Base-by-base conservation (phyloP, 164 flowering plant species). In the Aristolochia contorta region DNA sequence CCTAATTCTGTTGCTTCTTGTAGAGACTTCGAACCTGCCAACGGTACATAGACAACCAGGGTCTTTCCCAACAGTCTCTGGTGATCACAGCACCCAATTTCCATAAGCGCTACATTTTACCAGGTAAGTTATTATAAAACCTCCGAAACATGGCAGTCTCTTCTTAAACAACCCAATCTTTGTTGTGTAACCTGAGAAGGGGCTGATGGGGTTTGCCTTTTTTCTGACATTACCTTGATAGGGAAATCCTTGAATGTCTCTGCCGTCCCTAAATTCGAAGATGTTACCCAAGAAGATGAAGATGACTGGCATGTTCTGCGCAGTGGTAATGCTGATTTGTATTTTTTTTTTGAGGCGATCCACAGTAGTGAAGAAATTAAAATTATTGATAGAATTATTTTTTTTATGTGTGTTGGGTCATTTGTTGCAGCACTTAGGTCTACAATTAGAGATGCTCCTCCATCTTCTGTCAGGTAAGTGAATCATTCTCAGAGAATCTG, bases 11-110 rank as follows among this genome's bases (percentile, higher is more conserved):
- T 50, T 37, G 20, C 59, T 15, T 59, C 20, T 53, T 67, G 14
- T 74, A 92, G 98, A 84, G 96, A 64, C 60, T 92, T 33, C 68
- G 84, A 61, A 83, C 86, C 25, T 83, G 96, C 75, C 88, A 84
- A 65, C 80, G 77, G 56, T 85, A 75, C 58, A 83, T 82, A 27
- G 89, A 90, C 63, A 84, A 71, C n/a, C 83, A 84, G 58, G 97
- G 97, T 56, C 66, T 78, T 41, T 58, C 85, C 25, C 87, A 90
- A 67, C 98, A 93, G 64, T 87, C 86, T 21, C 70, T 80, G 45
- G 80, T 77, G 65, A 83, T 90, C 56, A 73, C 69, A 32, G 71
- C 87, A 57, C 97, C 98, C 9, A 82, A 84, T 71, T 82, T 79
- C 67, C 96, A 84, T 48, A 93, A 84, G 69, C 82, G 85, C 12